Base-by-base conservation (phyloP, 192 early-diverging fungal genomes). In the Gaertneriomyces semiglobifer region DNA sequence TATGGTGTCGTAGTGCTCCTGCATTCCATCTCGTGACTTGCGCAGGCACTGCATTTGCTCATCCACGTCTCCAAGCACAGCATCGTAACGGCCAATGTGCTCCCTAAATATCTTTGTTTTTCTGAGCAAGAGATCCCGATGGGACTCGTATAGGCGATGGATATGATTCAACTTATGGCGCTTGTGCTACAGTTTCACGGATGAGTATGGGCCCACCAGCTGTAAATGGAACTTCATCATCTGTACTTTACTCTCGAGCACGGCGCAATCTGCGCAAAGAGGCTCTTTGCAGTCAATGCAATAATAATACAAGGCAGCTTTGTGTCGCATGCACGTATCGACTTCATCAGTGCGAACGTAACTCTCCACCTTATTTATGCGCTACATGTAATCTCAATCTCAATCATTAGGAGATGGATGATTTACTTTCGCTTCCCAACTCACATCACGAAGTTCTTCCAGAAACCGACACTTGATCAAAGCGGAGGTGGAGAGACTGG, bases 381-480 rank as follows among this genome's bases (percentile, higher is more conserved):
- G 25, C 25, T 33, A 2, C 25, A 33, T 33, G 25, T 33, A 33
- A 0, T 33, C 25, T 33, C 25, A 33, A 0, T 33, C 25, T 33
- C 25, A 33, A 2, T 33, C 25, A 33, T 33, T 33, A 33, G 25
- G 25, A 33, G 25, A 33, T 50, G 11, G 25, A 33, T 50, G 11
- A 18, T 50, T 0, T 2, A 50, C 18, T 18, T n/a, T n/a, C 12
- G 18, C 14, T 4, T 4, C 12, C 33, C 51, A 25, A 65, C 60
- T 44, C 68, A 76, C 74, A 10, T 61, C n/a, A 10, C 60, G 72
- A 6, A 81, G 43, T 14, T 83, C 81, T 16, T 80, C 73, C 33
- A 83, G 60, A 55, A 83, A 83, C 7, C 81, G 63, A 50, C 78
- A 79, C 18, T 58, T 65, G 8, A 83, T 72, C 19, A 83, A 76